Base-by-base conservation (phyloP, 148 eudicot genomes). In the Silene latifolia region DNA sequence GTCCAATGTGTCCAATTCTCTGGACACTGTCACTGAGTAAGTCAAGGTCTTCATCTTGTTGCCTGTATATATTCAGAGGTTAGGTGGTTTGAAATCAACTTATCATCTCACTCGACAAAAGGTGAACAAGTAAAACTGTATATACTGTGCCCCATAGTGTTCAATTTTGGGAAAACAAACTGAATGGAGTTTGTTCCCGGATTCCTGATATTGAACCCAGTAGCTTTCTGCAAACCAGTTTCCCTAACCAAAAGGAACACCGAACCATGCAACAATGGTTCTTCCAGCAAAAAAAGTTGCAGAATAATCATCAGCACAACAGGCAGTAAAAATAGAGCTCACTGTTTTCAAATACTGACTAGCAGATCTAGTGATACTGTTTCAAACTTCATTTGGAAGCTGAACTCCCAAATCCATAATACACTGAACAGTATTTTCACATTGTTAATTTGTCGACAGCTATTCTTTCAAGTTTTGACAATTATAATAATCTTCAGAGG, bases 41-140 rank as follows among this genome's bases (percentile, higher is more conserved):
- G 80, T 92, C 98, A 60, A 95, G 87, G 75, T 95, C 98, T 59
- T 95, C 93, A 84, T 93, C 98, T 69, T 93, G 98, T 82, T 91
- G 89, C 88, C 98, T 93, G 83, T 75, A 87, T 24, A 44, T 27
- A 61, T 18, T 23, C n/a, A 12, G 14, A 67, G 18, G n/a, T 56
- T 11, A 67, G 20, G 35, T 54, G 4, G 46, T 56, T 29, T 14
- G n/a, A 18, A 47, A 48, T 48, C 11, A 10, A 48, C 54, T 48
- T 13, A 48, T 48, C n/a, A n/a, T n/a, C n/a, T n/a, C n/a, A n/a
- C n/a, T n/a, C n/a, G n/a, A n/a, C n/a, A n/a, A n/a, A n/a, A n/a
- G n/a, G n/a, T n/a, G n/a, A 27, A 27, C 29, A 27, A 27, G 29
- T 27, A 3, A 27, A 27, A 27, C 29, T 27, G 29, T 27, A 1